These are phyloP conservation scores for Botrytis elliptica DNA, from an alignment of 2,329 filamentous ascomycete genomes.

Conservation along the genomic window DNA sequence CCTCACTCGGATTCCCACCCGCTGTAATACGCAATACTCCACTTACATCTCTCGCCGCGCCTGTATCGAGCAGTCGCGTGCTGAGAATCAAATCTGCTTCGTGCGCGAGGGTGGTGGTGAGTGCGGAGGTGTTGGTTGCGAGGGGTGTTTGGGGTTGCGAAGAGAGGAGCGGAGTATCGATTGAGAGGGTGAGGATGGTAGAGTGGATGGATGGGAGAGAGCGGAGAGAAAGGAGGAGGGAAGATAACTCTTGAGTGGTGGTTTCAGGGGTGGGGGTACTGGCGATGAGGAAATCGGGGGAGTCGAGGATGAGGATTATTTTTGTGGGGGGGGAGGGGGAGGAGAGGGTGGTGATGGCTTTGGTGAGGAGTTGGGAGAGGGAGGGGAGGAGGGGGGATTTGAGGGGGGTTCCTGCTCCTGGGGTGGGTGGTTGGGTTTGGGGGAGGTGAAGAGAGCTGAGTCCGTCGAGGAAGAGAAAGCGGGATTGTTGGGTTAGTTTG, in stretches of 20 bases:
- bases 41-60: conserved; percentile 85
- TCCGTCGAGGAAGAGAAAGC: conserved; percentile 58
- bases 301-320: conserved; percentile 14
- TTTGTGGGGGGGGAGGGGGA: background rate
- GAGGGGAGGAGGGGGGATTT: background rate
- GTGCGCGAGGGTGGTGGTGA: conserved; percentile 72
- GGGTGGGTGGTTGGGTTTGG: background rate
- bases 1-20: conserved; percentile 42
- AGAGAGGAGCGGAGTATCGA: conserved; percentile 62
- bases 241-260: background rate
- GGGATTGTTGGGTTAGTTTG: conserved; percentile 53
- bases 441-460: conserved; percentile 1
- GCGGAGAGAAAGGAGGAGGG: background rate
- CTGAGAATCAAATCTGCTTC: conserved; percentile 69
- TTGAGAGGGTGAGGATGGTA: conserved; percentile 65
- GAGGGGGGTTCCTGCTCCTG: background rate
- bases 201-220: conserved; percentile 46
- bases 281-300: conserved; percentile 5
- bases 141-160: conserved; percentile 64
- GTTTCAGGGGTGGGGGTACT: background rate
- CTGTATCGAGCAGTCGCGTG: conserved; percentile 76
- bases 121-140: conserved; percentile 68
- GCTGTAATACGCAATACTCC: conserved; percentile 77
- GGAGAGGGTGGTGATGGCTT: background rate
- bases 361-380: background rate